phyloP scores from a whole-genome alignment of 768 basidiomycete genomes.

The Coprinopsis marcescibilis region DNA sequence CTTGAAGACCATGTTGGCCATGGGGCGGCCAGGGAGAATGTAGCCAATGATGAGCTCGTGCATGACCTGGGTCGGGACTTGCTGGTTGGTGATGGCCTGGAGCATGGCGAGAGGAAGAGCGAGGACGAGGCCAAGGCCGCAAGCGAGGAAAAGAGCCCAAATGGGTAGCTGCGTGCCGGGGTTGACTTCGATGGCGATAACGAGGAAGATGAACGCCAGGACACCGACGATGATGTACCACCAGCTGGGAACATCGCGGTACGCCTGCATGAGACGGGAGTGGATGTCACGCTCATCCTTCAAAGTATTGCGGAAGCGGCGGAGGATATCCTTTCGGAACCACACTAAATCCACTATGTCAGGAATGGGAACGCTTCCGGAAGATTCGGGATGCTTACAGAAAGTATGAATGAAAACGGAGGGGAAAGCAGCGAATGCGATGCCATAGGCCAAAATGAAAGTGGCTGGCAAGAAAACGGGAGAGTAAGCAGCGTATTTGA shows the following conservation, averaged over 20 bases:
- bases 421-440: constrained; percentile 70
- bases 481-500: constrained; percentile 71
- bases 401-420: constrained; percentile 75
- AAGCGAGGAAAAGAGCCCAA: constrained; percentile 61
- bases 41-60: constrained; percentile 77
- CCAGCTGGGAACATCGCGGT: constrained; percentile 70
- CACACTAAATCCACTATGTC: constrained; percentile 36
- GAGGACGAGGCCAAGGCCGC: constrained; percentile 43
- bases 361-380: background rate
- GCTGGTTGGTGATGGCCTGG: constrained; percentile 84
- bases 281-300: constrained; percentile 82
- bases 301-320: constrained; percentile 60
- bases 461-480: constrained; percentile 70
- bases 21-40: constrained; percentile 67
- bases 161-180: constrained; percentile 68
- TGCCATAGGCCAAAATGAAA: constrained; percentile 64
- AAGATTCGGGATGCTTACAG: constrained; percentile 10
- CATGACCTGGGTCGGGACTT: constrained; percentile 59
- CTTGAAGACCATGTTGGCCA: constrained; percentile 84
- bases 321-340: constrained; percentile 74
- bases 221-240: constrained; percentile 64
- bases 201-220: constrained; percentile 49
- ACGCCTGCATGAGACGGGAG: constrained; percentile 73
- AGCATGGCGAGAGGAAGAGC: constrained; percentile 74
- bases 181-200: constrained; percentile 63